phyloP scores from a whole-genome alignment of 225 moss, liverwort and hornwort species.

The Anthoceros angustus region DNA sequence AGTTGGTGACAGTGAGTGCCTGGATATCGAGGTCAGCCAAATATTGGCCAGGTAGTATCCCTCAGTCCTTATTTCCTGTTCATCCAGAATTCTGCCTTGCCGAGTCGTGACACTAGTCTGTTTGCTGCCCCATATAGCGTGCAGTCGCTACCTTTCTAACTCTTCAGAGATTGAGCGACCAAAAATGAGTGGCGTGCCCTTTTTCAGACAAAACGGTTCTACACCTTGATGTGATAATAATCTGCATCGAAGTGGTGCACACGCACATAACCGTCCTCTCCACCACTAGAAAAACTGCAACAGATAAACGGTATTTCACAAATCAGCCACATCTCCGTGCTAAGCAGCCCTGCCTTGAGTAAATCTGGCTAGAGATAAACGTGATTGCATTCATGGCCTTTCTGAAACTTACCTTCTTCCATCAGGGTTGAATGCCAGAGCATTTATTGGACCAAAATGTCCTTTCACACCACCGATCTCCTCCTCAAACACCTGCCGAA shows the following conservation, averaged over 20 bases:
- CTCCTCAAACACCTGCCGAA: slow-evolving; percentile 54
- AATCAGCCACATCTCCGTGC: not conserved
- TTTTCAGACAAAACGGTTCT: not conserved
- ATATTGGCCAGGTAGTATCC: too few species aligned
- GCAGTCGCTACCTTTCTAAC: too few species aligned
- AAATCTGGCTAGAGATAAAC: too few species aligned
- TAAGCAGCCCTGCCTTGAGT: too few species aligned
- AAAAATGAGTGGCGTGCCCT: too few species aligned
- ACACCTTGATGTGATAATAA: slow-evolving; percentile 83
- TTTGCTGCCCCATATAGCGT: too few species aligned
- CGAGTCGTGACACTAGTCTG: too few species aligned
- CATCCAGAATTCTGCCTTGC: too few species aligned
- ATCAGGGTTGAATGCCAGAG: slow-evolving; percentile 82
- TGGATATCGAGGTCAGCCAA: too few species aligned
- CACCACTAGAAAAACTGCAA: slow-evolving; percentile 71
- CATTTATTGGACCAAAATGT: slow-evolving; percentile 93
- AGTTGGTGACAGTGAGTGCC: too few species aligned
- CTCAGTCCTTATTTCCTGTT: too few species aligned
- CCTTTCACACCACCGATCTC: slow-evolving; percentile 97
- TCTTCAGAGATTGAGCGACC: too few species aligned
- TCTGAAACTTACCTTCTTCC: slow-evolving; percentile 50
- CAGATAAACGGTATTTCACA: not conserved
- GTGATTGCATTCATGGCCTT: not conserved
- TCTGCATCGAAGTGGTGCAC: slow-evolving; percentile 91
- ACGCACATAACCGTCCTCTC: slow-evolving; percentile 87